Percentiles rank a stretch among this genome's conserved stretches.
Conservation (phyloP, 2,329 filamentous ascomycete species). For the Lachnellula occidentalis region DNA sequence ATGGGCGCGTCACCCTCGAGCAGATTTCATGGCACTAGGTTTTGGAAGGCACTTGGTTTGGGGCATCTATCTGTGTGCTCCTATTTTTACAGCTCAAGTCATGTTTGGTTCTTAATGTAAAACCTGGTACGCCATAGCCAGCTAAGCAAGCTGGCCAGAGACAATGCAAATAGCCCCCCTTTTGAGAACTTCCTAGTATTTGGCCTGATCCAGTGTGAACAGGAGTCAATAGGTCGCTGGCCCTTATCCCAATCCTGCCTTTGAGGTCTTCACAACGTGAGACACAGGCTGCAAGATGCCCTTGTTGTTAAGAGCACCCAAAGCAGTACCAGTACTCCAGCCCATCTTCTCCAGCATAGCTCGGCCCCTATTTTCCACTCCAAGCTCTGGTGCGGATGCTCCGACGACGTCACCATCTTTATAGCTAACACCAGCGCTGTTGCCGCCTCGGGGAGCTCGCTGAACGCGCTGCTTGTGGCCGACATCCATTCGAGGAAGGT, state of each 20-base stretch:
- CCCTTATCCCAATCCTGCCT: constrained; percentile 67
- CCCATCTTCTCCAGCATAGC: constrained; percentile 96
- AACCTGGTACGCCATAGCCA: neutral
- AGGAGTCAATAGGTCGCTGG: too few species aligned
- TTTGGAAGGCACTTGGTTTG: neutral
- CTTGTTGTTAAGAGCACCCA: constrained; percentile 78
- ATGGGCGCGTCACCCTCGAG: too few species aligned
- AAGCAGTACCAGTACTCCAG: constrained; percentile 79
- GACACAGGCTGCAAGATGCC: constrained; percentile 82
- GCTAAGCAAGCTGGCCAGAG: neutral
- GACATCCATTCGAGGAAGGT: constrained; percentile 49
- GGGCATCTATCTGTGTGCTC: neutral
- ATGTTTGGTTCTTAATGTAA: neutral
- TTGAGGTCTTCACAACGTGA: constrained; percentile 81
- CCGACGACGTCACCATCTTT: constrained; percentile 86
- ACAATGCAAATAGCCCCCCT: neutral
- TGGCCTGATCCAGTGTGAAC: too few species aligned
- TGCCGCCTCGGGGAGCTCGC: constrained; percentile 32
- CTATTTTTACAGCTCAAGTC: neutral
- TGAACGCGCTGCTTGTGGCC: constrained; percentile 30
- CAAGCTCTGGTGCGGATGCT: constrained; percentile 76
- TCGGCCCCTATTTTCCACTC: constrained; percentile 74
- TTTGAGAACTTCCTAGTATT: neutral
- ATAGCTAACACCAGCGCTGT: constrained; percentile 49
- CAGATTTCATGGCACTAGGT: too few species aligned